These are phyloP conservation scores for Penicillium daleae DNA, from an alignment of 495 filamentous ascomycete genomes.

Conservation along the genomic window DNA sequence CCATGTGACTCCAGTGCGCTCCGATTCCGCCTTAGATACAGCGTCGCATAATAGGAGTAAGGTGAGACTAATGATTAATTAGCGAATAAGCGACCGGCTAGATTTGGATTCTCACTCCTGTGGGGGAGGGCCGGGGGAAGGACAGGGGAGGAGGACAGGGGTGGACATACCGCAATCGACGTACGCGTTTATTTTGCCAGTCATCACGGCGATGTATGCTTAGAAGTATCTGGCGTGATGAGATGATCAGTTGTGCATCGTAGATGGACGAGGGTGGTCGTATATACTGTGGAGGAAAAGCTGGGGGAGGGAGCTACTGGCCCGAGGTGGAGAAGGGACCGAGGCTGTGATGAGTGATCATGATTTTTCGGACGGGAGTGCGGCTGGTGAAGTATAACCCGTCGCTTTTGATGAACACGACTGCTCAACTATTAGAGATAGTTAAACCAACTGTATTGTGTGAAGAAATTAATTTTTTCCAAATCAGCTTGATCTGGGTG, in stretches of 20 bases:
- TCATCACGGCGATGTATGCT: conserved; percentile 16
- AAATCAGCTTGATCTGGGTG: too few species aligned
- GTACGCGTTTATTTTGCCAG: conserved; percentile 34
- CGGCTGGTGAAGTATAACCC: neutral
- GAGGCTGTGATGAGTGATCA: conserved; percentile 40
- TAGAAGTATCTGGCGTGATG: conserved; percentile 1
- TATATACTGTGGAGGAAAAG: conserved; percentile 12
- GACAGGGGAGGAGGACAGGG: conserved; percentile 1
- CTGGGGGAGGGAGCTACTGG: conserved; percentile 8
- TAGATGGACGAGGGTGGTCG: conserved; percentile 4
- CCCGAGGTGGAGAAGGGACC: conserved; percentile 32
- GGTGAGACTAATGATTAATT: conserved; percentile 57
- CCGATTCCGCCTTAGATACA: conserved; percentile 59
- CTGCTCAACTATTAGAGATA: too few species aligned
- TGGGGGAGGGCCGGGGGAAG: neutral
- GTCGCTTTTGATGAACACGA: neutral
- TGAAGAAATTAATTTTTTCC: too few species aligned
- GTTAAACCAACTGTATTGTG: too few species aligned
- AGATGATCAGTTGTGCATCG: conserved; percentile 10
- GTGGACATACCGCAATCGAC: conserved; percentile 32
- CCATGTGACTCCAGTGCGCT: conserved; percentile 56
- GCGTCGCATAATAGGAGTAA: conserved; percentile 68
- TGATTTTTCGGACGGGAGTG: neutral
- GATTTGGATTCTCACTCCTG: neutral
- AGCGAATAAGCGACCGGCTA: conserved; percentile 5